These are phyloP conservation scores for Pelargonium myrrhifolium DNA, from an alignment of 441 rosid genomes.

Conservation along the genomic window DNA sequence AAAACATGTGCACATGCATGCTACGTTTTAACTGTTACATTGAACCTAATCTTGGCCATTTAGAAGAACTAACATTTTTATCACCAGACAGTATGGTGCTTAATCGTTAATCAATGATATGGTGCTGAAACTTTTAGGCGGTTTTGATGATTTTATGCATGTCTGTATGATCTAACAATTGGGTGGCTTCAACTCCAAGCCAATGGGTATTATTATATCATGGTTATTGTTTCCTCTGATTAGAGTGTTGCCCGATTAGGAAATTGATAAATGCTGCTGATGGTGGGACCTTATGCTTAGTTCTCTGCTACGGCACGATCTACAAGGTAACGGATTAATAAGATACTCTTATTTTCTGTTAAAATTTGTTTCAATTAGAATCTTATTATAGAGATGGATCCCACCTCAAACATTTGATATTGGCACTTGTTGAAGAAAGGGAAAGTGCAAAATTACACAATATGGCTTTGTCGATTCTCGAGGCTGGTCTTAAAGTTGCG, in stretches of 20 bases:
- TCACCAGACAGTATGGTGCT: background rate
- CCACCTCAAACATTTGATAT: constrained; percentile 6
- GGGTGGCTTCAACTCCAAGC: constrained; percentile 8
- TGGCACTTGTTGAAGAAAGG: background rate
- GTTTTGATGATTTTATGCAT: background rate
- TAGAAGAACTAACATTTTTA: background rate
- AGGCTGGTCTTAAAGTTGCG: constrained; percentile 35
- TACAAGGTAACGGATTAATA: constrained; percentile 11
- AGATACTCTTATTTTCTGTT: constrained; percentile 14
- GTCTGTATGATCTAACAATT: background rate
- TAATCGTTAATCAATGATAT: background rate
- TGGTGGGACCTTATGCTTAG: background rate
- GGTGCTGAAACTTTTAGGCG: background rate
- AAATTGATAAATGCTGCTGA: background rate
- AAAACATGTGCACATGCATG: background rate
- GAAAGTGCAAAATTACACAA: constrained; percentile 10
- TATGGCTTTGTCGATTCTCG: constrained; percentile 31
- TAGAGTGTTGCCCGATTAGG: constrained; percentile 2
- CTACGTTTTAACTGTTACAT: background rate
- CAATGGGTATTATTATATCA: background rate
- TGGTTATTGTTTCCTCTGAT: background rate
- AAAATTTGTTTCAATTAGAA: constrained; percentile 11
- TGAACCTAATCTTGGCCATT: background rate
- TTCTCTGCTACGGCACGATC: constrained; percentile 26
- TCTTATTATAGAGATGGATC: constrained; percentile 5